These are phyloP conservation scores for Aegilops tauschii DNA, from an alignment of 176 grass and related monocot species.

Conservation along the genomic window DNA sequence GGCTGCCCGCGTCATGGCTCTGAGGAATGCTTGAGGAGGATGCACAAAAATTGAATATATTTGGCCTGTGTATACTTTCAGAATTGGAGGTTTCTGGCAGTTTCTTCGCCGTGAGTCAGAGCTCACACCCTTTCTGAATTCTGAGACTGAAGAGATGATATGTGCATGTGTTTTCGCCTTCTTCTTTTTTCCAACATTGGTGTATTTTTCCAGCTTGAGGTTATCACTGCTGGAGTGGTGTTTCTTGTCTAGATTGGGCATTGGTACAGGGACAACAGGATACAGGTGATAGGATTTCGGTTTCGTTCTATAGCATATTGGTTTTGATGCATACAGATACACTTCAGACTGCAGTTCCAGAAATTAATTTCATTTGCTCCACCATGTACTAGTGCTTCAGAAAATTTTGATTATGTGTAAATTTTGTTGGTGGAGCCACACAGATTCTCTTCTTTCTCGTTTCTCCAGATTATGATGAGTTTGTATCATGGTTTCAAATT, in stretches of 20 bases:
- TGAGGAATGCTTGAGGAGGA: conserved; percentile 40
- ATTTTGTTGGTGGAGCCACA: background rate
- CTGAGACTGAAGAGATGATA: background rate
- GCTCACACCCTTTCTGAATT: background rate
- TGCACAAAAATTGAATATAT: background rate
- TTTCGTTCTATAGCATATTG: conserved; percentile 8
- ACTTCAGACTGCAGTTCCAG: background rate
- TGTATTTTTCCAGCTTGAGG: background rate
- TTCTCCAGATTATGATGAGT: background rate
- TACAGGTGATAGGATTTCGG: conserved; percentile 9
- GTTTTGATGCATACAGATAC: conserved; percentile 11
- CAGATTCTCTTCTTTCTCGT: background rate
- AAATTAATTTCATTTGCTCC: background rate
- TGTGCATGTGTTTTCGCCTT: background rate
- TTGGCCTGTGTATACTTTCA: conserved; percentile 1
- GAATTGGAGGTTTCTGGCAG: conserved; percentile 6
- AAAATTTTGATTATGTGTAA: background rate
- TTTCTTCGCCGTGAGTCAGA: background rate
- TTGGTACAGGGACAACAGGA: conserved; percentile 17
- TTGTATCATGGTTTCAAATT: background rate
- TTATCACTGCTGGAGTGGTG: background rate
- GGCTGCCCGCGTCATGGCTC: conserved; percentile 49
- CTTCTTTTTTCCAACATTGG: background rate
- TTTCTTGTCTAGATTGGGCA: conserved; percentile 20
- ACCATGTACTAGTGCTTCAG: background rate